Evolutionary conservation across 768 basidiomycete species (phyloP), one percentile per base, ranked within the genome.

Genomic region (Pleurotus djamor): DNA sequence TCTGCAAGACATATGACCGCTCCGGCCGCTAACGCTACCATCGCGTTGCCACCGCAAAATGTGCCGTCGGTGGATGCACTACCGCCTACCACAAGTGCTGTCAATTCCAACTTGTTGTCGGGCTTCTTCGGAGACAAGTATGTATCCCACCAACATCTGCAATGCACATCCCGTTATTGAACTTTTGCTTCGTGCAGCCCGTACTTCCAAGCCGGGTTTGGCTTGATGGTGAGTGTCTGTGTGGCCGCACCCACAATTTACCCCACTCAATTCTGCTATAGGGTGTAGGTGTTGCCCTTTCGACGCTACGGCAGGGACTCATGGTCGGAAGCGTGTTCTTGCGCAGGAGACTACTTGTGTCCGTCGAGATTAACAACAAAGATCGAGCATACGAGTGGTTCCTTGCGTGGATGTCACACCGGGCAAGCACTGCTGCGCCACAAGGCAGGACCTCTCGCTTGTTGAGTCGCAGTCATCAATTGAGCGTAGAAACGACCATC

Each of bases 161-260:
- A 2, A 56, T 17, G 34, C 16, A 59, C 33, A 5, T 14, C 50
- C 28, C 50, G 10, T 32, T 5, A 16, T 56, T 16, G 28, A 43
- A 36, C 14, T 3, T 16, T n/a, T n/a, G 21, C 28, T 13, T 16
- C 68, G 21, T 28, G 21, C 66, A 99, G 97, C 70, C 96, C 94
- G 38, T 96, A 94, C 76, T 98, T 99, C 70, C 93, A 96, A 70
- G 97, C 96, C 50, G 96, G 97, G 32, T 98, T 98, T 67, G 97
- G 96, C 37, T 83, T 99, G 38, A 96, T 98, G 95, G 96, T 34
- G 54, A 44, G 56, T 54, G 8, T 57, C 38, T 35, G 32, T 36
- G 36, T 44, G 45, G 58, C 50, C 8, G 44, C 59, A 36, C 61
- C 49, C 43, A 28, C 21, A 28, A 28, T 28, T 48, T 34, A 47